Evolutionary conservation across 129 eudicot genomes (phyloP).

Genomic region (Ambrosia artemisiifolia): DNA sequence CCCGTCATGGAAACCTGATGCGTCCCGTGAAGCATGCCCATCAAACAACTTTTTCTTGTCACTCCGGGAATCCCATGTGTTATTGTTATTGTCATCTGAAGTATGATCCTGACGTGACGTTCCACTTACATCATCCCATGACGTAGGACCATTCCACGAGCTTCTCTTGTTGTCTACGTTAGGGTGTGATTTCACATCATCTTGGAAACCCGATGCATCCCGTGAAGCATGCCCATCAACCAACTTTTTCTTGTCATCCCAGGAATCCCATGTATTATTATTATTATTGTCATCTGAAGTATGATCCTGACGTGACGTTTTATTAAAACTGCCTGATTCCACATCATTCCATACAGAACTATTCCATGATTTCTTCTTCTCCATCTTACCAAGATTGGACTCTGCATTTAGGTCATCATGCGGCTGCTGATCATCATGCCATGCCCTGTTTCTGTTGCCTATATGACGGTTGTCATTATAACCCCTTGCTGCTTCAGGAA

Average conservation of each 20-base stretch:
- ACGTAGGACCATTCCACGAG: constrained; percentile 31
- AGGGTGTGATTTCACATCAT: constrained; percentile 14
- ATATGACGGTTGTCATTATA: constrained; percentile 23
- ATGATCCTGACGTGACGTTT: not conserved
- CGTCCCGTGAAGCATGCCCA: constrained; percentile 13
- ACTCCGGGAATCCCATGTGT: not conserved
- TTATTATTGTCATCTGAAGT: not conserved
- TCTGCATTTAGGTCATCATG: constrained; percentile 18
- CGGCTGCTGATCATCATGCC: constrained; percentile 28
- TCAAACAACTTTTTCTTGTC: constrained; percentile 5
- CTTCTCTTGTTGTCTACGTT: constrained; percentile 19
- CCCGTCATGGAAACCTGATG: constrained; percentile 18
- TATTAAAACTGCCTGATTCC: constrained; percentile 16
- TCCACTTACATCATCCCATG: constrained; percentile 16
- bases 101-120: not conserved
- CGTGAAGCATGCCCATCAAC: constrained; percentile 7
- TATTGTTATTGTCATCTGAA: not conserved
- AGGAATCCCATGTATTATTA: not conserved
- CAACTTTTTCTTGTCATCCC: constrained; percentile 3
- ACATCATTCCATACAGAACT: constrained; percentile 32
- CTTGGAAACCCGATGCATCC: constrained; percentile 18
- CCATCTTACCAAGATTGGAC: constrained; percentile 14
- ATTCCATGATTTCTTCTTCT: constrained; percentile 34
- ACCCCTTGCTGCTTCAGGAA: constrained; percentile 13
- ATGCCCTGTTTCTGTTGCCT: constrained; percentile 20